These are phyloP conservation scores for Gaertneriomyces sp. DNA, from an alignment of 192 early-diverging fungal genomes.

Conservation along the genomic window DNA sequence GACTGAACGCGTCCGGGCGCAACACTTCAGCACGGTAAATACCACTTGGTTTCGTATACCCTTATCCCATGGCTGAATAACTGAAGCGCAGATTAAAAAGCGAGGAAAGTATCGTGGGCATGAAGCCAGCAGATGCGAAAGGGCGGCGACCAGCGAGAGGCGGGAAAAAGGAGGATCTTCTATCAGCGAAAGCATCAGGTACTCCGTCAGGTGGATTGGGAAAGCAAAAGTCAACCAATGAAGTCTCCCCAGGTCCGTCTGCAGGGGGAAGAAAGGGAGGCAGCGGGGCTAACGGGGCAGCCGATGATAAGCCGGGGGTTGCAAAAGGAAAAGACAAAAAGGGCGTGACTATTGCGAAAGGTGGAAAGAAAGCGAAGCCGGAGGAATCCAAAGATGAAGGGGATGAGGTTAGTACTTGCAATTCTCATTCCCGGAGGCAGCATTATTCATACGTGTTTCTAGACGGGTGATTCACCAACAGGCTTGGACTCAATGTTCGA, in stretches of 20 bases:
- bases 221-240: conserved; percentile 22
- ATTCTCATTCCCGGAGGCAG: neutral
- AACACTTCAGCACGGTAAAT: conserved; percentile 22
- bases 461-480: conserved; percentile 12
- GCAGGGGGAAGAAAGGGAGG: conserved; percentile 27
- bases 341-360: conserved; percentile 26
- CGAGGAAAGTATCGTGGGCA: conserved; percentile 26
- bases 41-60: neutral
- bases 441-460: too few species aligned
- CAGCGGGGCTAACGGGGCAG: conserved; percentile 18
- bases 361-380: conserved; percentile 44
- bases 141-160: conserved; percentile 15
- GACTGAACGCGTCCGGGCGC: conserved; percentile 7
- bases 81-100: conserved; percentile 24
- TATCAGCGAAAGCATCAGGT: neutral
- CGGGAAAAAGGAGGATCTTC: conserved; percentile 14
- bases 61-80: neutral
- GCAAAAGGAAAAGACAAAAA: conserved; percentile 37
- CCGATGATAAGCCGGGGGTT: neutral
- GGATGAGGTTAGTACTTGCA: conserved; percentile 39
- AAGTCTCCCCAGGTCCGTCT: conserved; percentile 4
- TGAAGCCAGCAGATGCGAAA: conserved; percentile 30
- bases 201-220: neutral
- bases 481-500: conserved; percentile 52
- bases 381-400: conserved; percentile 52